Evolutionary conservation across 2,329 filamentous ascomycete species (phyloP).

Genomic region (Ambrosiella cleistominuta): DNA sequence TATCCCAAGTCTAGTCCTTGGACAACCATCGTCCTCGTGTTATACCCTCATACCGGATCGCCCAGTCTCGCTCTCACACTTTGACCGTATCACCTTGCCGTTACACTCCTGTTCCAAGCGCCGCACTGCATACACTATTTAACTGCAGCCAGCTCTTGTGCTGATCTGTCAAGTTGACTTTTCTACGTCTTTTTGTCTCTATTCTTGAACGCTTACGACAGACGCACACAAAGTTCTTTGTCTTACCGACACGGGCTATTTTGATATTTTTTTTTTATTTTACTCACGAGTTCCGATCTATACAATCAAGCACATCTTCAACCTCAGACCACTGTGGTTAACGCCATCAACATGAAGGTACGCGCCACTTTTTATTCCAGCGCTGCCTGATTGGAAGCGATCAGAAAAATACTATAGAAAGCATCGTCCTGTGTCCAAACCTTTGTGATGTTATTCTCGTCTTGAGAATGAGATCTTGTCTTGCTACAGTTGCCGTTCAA

Average conservation of each 20-base stretch:
- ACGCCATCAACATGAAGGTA: conserved; percentile 14
- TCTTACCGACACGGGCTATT: background rate
- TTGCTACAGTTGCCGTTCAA: background rate
- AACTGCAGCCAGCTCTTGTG: background rate
- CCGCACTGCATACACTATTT: background rate
- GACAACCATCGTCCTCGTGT: background rate
- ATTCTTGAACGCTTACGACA: background rate
- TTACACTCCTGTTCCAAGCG: background rate
- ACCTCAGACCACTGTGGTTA: conserved; percentile 13
- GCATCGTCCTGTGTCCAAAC: background rate
- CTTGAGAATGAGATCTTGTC: background rate
- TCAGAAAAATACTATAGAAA: conserved; percentile 9
- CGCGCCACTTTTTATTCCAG: conserved; percentile 11
- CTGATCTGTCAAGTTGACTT: background rate
- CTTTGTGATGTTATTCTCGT: background rate
- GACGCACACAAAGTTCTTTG: background rate
- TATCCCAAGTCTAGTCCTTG: background rate
- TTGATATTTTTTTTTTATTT: conserved; percentile 3
- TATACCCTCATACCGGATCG: background rate
- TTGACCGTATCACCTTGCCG: background rate
- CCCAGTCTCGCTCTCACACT: background rate
- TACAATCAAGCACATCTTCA: conserved; percentile 9
- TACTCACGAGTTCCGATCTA: background rate
- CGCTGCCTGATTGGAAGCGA: conserved; percentile 13
- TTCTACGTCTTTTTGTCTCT: background rate